phyloP scores from a whole-genome alignment of 2,329 filamentous ascomycete genomes.

The Sporothrix sp. region DNA sequence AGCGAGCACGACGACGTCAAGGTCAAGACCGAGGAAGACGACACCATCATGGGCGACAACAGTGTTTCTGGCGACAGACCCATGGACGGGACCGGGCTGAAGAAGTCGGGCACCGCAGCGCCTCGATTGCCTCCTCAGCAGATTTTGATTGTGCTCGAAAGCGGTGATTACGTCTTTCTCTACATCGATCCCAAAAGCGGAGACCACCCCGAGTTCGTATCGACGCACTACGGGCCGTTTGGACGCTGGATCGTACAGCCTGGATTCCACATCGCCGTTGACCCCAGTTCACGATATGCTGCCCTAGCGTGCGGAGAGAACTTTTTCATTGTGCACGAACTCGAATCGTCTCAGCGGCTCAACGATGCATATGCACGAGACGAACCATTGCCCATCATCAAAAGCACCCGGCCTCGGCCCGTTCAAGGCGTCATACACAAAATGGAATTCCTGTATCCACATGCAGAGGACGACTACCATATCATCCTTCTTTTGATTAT shows the following conservation, averaged over 20 bases:
- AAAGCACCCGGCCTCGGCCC: slow-evolving; percentile 31
- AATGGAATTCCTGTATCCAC: slow-evolving; percentile 76
- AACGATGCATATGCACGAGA: slow-evolving; percentile 37
- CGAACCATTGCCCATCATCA: slow-evolving; percentile 49
- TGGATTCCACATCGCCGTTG: slow-evolving; percentile 61
- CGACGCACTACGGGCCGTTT: slow-evolving; percentile 50
- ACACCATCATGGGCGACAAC: slow-evolving; percentile 14
- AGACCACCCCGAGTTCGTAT: slow-evolving; percentile 48
- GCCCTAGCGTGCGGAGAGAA: slow-evolving; percentile 63
- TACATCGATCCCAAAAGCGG: slow-evolving; percentile 45
- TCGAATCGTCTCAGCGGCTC: slow-evolving; percentile 47
- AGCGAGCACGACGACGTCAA: slow-evolving; percentile 24
- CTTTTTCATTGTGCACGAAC: slow-evolving; percentile 61
- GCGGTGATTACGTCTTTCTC: slow-evolving; percentile 65
- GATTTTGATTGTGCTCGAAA: slow-evolving; percentile 65
- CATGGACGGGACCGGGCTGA: slow-evolving; percentile 3
- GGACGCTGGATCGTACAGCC: slow-evolving; percentile 46
- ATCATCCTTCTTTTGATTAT: slow-evolving; percentile 67
- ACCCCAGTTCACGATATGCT: slow-evolving; percentile 60
- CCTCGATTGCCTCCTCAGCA: slow-evolving; percentile 61
- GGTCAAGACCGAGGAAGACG: slow-evolving; percentile 33
- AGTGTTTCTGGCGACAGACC: not conserved
- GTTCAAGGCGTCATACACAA: slow-evolving; percentile 70
- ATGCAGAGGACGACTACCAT: slow-evolving; percentile 53
- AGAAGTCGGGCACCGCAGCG: not conserved